Conservation (phyloP, 176 grass and related monocot species). For the Aegilops tauschii region DNA sequence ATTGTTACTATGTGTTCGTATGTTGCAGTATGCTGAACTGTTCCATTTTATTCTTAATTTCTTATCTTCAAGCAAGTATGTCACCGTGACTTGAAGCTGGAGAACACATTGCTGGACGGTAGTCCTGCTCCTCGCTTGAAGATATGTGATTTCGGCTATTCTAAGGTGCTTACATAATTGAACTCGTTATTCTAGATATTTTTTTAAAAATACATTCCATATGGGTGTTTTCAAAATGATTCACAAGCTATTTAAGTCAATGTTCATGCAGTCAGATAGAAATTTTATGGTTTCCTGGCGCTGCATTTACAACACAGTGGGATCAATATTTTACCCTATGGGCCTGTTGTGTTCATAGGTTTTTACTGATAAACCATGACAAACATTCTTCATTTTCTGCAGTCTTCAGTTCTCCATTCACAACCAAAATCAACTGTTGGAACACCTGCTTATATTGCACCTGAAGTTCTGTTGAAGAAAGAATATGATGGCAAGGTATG, state of each 20-base stretch:
- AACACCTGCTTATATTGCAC: conserved; percentile 81
- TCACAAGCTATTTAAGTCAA: not conserved
- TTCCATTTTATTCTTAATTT: conserved; percentile 1
- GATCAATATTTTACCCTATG: conserved; percentile 13
- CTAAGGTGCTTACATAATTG: conserved; percentile 56
- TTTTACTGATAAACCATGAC: conserved; percentile 2
- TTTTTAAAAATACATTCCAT: not conserved
- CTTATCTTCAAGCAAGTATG: conserved; percentile 96
- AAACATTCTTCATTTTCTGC: conserved; percentile 28
- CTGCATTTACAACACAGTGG: not conserved
- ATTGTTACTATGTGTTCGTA: conserved; percentile 19
- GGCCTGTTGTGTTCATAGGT: not conserved
- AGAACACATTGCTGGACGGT: conserved; percentile 90
- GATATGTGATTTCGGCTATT: conserved; percentile 98
- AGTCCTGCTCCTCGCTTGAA: conserved; percentile 91
- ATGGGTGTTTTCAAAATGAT: conserved; percentile 17
- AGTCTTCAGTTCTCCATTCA: conserved; percentile 84
- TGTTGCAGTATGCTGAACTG: conserved; percentile 17
- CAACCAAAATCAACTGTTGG: conserved; percentile 87
- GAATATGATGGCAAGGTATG: conserved; percentile 86
- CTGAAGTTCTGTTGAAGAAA: conserved; percentile 79
- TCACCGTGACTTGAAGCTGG: conserved; percentile 96
- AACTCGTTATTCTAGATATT: conserved; percentile 6
- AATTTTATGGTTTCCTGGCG: not conserved
- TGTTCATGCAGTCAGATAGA: not conserved